phyloP scores from a whole-genome alignment of 768 basidiomycete genomes.

The Leucocoprinus leucothites region DNA sequence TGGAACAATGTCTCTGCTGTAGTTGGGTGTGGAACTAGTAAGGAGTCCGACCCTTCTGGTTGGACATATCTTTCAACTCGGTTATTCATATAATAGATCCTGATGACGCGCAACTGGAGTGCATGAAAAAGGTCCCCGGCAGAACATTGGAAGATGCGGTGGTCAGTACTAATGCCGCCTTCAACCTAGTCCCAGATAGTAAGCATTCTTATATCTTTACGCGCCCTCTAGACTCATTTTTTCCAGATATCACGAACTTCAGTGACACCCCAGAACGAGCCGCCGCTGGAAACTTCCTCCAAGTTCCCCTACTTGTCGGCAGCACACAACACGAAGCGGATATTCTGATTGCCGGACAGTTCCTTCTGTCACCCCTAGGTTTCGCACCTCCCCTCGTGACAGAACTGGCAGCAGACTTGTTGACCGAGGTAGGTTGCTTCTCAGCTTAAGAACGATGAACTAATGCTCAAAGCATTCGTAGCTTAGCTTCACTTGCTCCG shows the following conservation, averaged over 20 bases:
- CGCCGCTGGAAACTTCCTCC: slow-evolving; percentile 25
- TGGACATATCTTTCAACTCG: neutral
- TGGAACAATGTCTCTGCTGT: slow-evolving; percentile 29
- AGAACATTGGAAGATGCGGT: slow-evolving; percentile 29
- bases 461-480: slow-evolving; percentile 1
- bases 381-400: slow-evolving; percentile 26
- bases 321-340: slow-evolving; percentile 33
- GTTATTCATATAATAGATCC: slow-evolving; percentile 7
- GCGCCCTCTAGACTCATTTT: neutral
- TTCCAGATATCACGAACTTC: slow-evolving; percentile 30
- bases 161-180: slow-evolving; percentile 23
- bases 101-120: slow-evolving; percentile 28
- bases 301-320: slow-evolving; percentile 28
- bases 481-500: slow-evolving; percentile 28
- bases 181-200: slow-evolving; percentile 32
- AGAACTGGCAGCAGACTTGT: slow-evolving; percentile 25
- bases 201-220: slow-evolving; percentile 4
- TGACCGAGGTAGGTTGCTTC: slow-evolving; percentile 24
- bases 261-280: slow-evolving; percentile 24
- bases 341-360: slow-evolving; percentile 26
- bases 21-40: slow-evolving; percentile 32
- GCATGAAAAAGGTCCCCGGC: slow-evolving; percentile 32
- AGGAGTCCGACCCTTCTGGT: neutral
- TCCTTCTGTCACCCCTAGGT: slow-evolving; percentile 24
- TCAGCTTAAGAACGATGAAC: too few species aligned